Evolutionary conservation across 2,329 filamentous ascomycete genomes (phyloP), one percentile per base, ranked within the genome.

Genomic region (Penicillium sp.): DNA sequence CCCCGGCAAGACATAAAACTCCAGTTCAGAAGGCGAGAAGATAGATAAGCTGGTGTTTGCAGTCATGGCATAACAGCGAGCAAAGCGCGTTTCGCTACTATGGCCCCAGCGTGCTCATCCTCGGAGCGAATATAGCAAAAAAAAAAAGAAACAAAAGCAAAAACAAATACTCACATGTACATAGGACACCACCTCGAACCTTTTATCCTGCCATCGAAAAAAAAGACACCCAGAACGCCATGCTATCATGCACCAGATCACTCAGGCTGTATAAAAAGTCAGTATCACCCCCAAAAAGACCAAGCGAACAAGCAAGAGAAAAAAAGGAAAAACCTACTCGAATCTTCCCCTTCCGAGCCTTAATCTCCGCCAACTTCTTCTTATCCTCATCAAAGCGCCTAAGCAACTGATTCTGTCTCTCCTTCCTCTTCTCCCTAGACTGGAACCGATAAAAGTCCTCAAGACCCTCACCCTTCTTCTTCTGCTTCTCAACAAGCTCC

Each of bases 401-500:
- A 64, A 90, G 75, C 72, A 94, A 72, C 67, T 87, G 83, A 43
- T 82, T 80, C 73, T 91, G 88, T 67, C 86, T 83, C 68, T 86
- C 84, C 81, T 94, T 94, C 77, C 85, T 85, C 79, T 84, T 87
- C 79, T 95, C 89, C 48, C 91, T 79, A 67, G 84, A 82, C 82
- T 95, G 91, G 81, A 93, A 95, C 55, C 90, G 81, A 75, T 95
- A 95, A 73, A 95, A 94, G 70, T 90, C 86, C 52, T 84, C 83
- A 64, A 85, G 78, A 53, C 86, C 85, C 70, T 85, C 81, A 66
- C 82, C 80, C 74, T 86, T 84, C 76, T 88, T 85, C 71, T 85
- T 78, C 78, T 86, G 82, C 76, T 80, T 82, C 68, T 76, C 76
- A 57, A 80, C 76, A 67, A 83, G 75, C 44, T 80, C 81, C 69